phyloP scores from a whole-genome alignment of 2,329 filamentous ascomycete species.

The Cercospora zeina region DNA sequence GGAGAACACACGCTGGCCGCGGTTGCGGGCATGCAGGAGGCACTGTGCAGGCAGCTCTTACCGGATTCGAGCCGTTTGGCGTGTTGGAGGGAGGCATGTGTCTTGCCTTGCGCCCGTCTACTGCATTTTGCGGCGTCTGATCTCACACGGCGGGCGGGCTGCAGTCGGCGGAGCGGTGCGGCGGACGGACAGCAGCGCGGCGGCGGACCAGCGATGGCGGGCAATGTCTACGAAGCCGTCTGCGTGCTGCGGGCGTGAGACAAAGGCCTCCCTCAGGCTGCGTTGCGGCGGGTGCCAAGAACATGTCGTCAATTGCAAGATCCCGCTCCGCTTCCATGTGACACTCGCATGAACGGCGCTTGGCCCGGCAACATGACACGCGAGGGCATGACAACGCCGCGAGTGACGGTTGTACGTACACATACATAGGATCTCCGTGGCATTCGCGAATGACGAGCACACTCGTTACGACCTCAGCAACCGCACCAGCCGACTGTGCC shows the following conservation, averaged over 20 bases:
- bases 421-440: neutral
- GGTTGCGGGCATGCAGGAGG: neutral
- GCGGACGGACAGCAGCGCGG: neutral
- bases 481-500: constrained; percentile 22
- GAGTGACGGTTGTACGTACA: neutral
- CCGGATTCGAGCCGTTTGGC: constrained; percentile 4
- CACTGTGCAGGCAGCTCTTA: constrained; percentile 3
- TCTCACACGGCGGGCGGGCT: neutral
- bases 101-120: constrained; percentile 3
- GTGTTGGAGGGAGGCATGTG: constrained; percentile 9
- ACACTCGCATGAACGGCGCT: constrained; percentile 5
- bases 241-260: constrained; percentile 7
- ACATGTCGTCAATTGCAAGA: neutral
- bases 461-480: constrained; percentile 12
- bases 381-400: neutral
- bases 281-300: neutral
- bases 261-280: constrained; percentile 6
- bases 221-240: neutral
- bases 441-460: neutral
- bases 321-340: neutral
- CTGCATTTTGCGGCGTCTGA: constrained; percentile 1
- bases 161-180: neutral
- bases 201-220: neutral
- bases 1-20: neutral
- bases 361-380: neutral